Base-by-base conservation (phyloP, 805 yeast species). In the Candida corydali region DNA sequence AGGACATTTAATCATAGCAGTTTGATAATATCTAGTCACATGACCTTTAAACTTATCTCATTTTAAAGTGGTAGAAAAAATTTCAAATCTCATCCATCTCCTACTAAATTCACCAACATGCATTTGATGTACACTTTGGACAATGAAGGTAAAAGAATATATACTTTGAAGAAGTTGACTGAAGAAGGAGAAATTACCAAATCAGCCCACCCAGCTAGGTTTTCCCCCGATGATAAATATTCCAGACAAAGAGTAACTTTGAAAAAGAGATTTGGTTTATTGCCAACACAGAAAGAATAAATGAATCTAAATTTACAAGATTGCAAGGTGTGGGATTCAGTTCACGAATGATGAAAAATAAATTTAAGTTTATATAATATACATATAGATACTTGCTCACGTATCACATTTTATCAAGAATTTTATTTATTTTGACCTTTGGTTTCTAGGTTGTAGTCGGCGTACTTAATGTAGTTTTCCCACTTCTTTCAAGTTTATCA, bases 121-220 rank as follows among this genome's bases (percentile, higher is more conserved):
- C 98, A 93, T 84, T 83, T 93, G 66, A 93, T 93, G 99, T 93
- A 85, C 88, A 89, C 97, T 43, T 65, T 83, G 58, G 95, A 89
- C 56, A 78, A 80, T 44, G 96, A 89, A 52, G 98, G 98, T 53
- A 91, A 91, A 76, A 84, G 99, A 67, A 65, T 85, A 55, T 93
- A 93, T 77, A 93, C 99, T 38, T 74, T 93, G 50, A 72, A 86
- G 64, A 93, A 93, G 72, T 47, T 59, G 52, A 82, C 94, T 39
- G 88, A 74, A 43, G 66, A 72, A 6, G 98, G 98, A 44, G 96
- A 88, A 63, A 88, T 91, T 72, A 94, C 99, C 59, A 87, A 88
- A 73, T 85, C 96, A 50, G 98, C 98, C 28, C 99, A 93, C 66
- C 99, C 99, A 45, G 98, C 99, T 37, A 83, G 99, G 70, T 93